Evolutionary conservation across 495 filamentous ascomycete genomes (phyloP), one percentile per base, ranked within the genome.

Genomic region (Rhizodiscina lignyota): DNA sequence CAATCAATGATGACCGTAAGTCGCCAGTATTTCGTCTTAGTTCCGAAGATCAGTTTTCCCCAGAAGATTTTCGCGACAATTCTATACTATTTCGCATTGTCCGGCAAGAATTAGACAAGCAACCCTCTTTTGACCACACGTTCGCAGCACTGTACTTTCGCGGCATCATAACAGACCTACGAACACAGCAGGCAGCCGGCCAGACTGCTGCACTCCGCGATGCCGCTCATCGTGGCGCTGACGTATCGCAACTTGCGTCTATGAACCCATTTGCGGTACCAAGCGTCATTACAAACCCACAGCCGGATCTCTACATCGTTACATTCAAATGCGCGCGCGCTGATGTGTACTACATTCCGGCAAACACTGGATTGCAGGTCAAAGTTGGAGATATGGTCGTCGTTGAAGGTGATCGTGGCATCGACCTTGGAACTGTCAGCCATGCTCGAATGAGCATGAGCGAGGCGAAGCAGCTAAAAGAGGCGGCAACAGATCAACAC

Each of bases 321-420:
- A 76, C 85, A 2, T 97, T 97, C 66, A 97, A 97, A 50, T 92
- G 84, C 50, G 76, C 77, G 17, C 74, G 89, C 37, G 83, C 84
- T 30, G 91, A 94, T 47, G 83, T 96, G 15, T 97, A 94, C 53
- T 94, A 92, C 53, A 79, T 94, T 36, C 85, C 89, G 53, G 85
- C 94, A 53, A 84, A 84, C 30, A 94, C 85, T 10, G 91, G 91
- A 2, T 65, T 97, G 19, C 79, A 81, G 34, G 79, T 94, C 35
- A 87, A 84, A 39, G 69, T 69, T 20, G 91, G 91, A 21, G 89
- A 97, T 51, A 60, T 96, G 36, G 91, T 97, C 34, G 94, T 96
- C 42, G 86, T 94, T 21, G 89, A 97, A 58, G 89, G 89, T 11
- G 89, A 97, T 52, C 81, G 89, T 36, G 89, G 89, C 15, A 91